Conservation (phyloP, 2,329 filamentous ascomycete genomes). For the Alternaria dauci region DNA sequence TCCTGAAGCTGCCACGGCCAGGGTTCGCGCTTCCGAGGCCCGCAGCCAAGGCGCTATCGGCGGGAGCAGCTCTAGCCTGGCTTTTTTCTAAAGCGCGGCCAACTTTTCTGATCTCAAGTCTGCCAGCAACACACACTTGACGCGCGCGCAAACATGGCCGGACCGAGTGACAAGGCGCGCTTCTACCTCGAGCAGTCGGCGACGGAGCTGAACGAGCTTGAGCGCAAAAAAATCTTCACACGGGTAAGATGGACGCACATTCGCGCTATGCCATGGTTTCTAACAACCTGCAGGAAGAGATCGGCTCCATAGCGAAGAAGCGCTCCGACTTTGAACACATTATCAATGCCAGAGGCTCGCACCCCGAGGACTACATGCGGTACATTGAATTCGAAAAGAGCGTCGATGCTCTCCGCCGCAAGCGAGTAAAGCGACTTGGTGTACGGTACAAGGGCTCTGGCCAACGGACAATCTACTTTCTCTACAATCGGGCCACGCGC, state of each 20-base stretch:
- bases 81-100: constrained; percentile 20
- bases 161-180: constrained; percentile 89
- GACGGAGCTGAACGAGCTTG: constrained; percentile 89
- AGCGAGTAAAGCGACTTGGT: constrained; percentile 81
- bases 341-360: constrained; percentile 78
- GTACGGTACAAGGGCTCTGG: constrained; percentile 76
- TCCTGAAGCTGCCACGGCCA: constrained; percentile 41
- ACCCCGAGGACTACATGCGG: constrained; percentile 79
- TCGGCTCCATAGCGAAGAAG: constrained; percentile 85
- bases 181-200: constrained; percentile 94
- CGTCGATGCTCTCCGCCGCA: constrained; percentile 76
- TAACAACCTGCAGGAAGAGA: constrained; percentile 72
- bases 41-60: constrained; percentile 34
- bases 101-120: constrained; percentile 33
- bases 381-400: constrained; percentile 80
- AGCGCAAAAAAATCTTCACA: constrained; percentile 89
- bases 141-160: constrained; percentile 68
- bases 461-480: constrained; percentile 84
- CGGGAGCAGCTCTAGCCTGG: constrained; percentile 29
- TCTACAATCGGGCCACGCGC: constrained; percentile 85
- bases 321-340: constrained; percentile 93
- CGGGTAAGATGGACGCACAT: constrained; percentile 61
- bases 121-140: constrained; percentile 19
- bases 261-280: constrained; percentile 5
- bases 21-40: constrained; percentile 28